Conservation (phyloP, 2,329 filamentous ascomycete genomes). For the Microascus cirrosus region DNA sequence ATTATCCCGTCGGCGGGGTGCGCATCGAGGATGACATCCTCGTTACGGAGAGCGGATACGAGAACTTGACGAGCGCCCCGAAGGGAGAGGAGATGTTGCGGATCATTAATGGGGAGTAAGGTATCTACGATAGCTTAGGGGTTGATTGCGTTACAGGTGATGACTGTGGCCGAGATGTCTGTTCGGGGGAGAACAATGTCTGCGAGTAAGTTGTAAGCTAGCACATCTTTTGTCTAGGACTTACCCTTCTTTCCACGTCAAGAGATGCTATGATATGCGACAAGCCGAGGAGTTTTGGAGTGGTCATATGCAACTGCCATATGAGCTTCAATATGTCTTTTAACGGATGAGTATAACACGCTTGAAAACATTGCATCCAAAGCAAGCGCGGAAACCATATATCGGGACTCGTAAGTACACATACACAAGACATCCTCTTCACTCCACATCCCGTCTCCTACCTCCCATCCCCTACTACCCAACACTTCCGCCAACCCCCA, state of each 20-base stretch:
- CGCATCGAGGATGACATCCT: constrained; percentile 87
- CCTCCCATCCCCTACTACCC: background rate
- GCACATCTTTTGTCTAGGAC: background rate
- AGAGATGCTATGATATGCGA: background rate
- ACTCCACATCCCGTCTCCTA: background rate
- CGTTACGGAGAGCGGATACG: constrained; percentile 65
- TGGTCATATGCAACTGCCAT: background rate
- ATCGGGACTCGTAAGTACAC: background rate
- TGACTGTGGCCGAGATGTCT: no score
- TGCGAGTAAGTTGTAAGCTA: no score
- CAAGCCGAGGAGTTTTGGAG: background rate
- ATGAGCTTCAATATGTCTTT: background rate
- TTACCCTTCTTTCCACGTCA: background rate
- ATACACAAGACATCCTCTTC: background rate
- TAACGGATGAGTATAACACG: background rate
- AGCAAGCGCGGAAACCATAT: background rate
- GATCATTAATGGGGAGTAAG: constrained; percentile 35
- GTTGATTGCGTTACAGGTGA: background rate
- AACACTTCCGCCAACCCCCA: background rate
- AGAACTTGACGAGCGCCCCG: constrained; percentile 73
- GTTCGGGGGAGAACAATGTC: background rate
- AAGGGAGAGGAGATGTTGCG: constrained; percentile 63
- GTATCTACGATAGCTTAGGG: background rate
- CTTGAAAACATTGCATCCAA: background rate
- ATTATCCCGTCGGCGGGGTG: constrained; percentile 75